Conservation (phyloP, 176 grass and related monocot species). For the Alloteropsis semialata region DNA sequence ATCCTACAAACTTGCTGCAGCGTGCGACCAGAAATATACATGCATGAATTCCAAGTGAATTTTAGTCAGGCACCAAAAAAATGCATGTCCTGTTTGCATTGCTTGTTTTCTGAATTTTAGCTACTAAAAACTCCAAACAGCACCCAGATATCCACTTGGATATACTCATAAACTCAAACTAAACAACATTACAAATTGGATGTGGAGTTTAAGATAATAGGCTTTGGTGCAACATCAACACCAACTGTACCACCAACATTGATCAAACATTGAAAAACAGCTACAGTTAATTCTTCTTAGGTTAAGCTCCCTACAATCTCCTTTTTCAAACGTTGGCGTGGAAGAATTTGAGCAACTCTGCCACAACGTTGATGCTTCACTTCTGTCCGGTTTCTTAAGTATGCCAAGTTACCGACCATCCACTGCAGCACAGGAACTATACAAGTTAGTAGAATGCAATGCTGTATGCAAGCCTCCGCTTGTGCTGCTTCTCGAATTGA, state of each 20-base stretch:
- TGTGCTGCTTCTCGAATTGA: slow-evolving; percentile 49
- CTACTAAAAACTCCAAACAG: background rate
- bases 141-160: background rate
- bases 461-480: slow-evolving; percentile 42
- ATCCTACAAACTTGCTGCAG: background rate
- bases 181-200: background rate
- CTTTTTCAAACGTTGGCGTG: background rate
- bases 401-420: background rate
- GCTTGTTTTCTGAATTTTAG: background rate
- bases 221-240: background rate
- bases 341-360: background rate
- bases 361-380: background rate
- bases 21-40: background rate
- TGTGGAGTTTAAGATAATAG: background rate
- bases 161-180: background rate
- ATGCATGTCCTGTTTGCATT: background rate
- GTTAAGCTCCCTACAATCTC: background rate
- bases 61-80: background rate
- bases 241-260: background rate
- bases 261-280: background rate
- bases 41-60: background rate
- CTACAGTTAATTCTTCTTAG: background rate
- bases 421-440: background rate
- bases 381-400: background rate
- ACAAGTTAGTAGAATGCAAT: slow-evolving; percentile 40